These are phyloP conservation scores for Erysiphe pulchra DNA, from an alignment of 2,329 filamentous ascomycete species.

Conservation along the genomic window DNA sequence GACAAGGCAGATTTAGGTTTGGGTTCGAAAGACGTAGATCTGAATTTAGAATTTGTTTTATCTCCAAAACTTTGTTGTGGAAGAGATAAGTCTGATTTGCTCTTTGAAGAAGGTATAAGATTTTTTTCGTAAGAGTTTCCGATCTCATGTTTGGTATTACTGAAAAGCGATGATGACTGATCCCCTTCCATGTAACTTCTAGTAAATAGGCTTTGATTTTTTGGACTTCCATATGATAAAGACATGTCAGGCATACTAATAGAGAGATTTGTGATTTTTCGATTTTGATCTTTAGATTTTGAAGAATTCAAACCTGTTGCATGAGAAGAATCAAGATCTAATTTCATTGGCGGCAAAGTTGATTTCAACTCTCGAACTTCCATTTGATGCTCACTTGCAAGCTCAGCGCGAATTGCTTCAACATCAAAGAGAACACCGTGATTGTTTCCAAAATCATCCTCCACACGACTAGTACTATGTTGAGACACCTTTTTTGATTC, in stretches of 20 bases:
- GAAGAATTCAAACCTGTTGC: conserved; percentile 1
- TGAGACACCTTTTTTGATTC: conserved; percentile 29
- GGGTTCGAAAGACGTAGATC: neutral
- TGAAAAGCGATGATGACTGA: conserved; percentile 2
- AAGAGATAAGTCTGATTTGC: conserved; percentile 3
- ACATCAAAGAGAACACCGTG: conserved; percentile 62
- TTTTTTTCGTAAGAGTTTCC: conserved; percentile 50
- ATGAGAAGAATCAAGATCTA: conserved; percentile 23
- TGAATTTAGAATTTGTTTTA: neutral
- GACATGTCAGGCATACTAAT: neutral
- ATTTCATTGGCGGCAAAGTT: conserved; percentile 73
- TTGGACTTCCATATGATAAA: neutral
- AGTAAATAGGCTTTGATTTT: neutral
- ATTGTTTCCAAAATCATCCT: conserved; percentile 13
- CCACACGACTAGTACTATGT: conserved; percentile 1
- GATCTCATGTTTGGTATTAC: conserved; percentile 16
- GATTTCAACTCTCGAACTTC: conserved; percentile 62
- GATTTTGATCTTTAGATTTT: neutral
- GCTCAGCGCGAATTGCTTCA: conserved; percentile 70
- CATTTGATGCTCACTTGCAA: conserved; percentile 29
- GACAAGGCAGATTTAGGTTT: neutral
- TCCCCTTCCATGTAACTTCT: conserved; percentile 4
- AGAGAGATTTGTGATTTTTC: neutral
- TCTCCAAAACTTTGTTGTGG: neutral
- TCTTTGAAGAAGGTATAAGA: conserved; percentile 20